Percentiles rank a stretch among this genome's conserved stretches.
These are phyloP conservation scores for Magnolia sinica DNA, from an alignment of 164 flowering plant species.

Conservation along the genomic window DNA sequence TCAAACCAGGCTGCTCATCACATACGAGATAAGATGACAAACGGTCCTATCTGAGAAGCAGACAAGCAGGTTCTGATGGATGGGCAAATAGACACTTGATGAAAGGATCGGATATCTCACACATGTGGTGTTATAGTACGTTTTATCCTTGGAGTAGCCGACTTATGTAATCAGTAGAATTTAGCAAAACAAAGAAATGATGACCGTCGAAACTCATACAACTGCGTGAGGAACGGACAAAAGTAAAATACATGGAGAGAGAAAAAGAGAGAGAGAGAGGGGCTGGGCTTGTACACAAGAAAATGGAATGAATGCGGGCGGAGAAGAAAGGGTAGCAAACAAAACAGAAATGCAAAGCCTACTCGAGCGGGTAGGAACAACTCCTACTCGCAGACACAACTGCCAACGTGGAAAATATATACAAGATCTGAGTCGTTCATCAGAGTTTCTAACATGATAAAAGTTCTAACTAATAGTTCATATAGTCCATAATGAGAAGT, in stretches of 20 bases:
- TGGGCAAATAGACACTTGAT: too few relatives aligned
- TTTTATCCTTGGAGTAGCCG: not conserved
- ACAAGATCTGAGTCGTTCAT: not conserved
- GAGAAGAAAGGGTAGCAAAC: not conserved
- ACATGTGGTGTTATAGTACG: not conserved
- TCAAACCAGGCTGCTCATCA: not conserved
- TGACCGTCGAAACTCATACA: not conserved
- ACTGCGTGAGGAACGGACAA: too few relatives aligned
- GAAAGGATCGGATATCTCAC: too few relatives aligned
- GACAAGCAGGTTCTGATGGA: too few relatives aligned
- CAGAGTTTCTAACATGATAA: not conserved
- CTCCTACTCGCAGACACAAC: not conserved
- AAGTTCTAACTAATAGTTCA: not conserved
- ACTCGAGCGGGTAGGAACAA: not conserved
- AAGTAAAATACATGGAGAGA: not conserved
- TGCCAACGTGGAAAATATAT: not conserved
- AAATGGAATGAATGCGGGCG: constrained; percentile 6
- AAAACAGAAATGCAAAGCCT: too few relatives aligned
- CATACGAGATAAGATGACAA: not conserved
- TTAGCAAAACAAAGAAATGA: too few relatives aligned
- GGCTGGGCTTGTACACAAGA: not conserved
- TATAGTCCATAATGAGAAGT: not conserved
- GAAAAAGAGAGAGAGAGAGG: not conserved
- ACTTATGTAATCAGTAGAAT: not conserved
- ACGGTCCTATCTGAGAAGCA: not conserved